Evolutionary conservation across 805 yeast species (phyloP), one percentile per base, ranked within the genome.

Genomic region (Yarrowia yakushimensis): DNA sequence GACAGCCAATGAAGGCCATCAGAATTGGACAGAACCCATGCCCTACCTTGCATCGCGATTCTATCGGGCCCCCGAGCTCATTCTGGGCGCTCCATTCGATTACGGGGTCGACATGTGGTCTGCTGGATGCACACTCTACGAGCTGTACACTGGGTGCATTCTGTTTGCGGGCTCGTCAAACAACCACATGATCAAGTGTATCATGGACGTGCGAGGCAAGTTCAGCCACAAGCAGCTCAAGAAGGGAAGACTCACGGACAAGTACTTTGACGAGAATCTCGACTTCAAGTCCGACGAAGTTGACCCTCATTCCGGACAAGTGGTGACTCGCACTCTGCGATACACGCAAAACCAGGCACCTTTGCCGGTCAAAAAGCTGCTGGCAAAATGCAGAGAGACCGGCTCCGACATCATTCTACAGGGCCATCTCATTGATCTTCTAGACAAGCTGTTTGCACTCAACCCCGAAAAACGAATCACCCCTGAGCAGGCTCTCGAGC

Each of bases 71-170:
- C 96, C 96, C 0, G 96, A 88, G 69, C 86, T 88, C 5, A 74
- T 85, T 11, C 62, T 88, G 3, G 94, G 93, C 1, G 81, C 87
- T 11, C 75, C 83, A 33, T 87, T 87, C 77, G 69, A 66, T 34
- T 69, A 65, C 50, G 69, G 96, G 4, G 90, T 92, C 62, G 97
- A 91, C 72, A 90, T 91, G 79, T 91, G 97, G 97, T 88, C 96
- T 11, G 88, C 93, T 28, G 97, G 97, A 5, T 91, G 97, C 76
- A 89, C 92, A 28, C 81, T 91, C 67, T 96, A 93, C 9, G 97
- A 91, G 71, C 87, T 91, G 89, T 89, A 90, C 72, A 87, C 96
- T 9, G 94, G 97, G 25, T 86, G 88, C 70, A 94, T 96, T 1
- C 76, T 91, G 63, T 91, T 91, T 72, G 92, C 97, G 13, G 97